Base-by-base conservation (phyloP, 352 stramenopile species). In the Phytophthora cactorum region DNA sequence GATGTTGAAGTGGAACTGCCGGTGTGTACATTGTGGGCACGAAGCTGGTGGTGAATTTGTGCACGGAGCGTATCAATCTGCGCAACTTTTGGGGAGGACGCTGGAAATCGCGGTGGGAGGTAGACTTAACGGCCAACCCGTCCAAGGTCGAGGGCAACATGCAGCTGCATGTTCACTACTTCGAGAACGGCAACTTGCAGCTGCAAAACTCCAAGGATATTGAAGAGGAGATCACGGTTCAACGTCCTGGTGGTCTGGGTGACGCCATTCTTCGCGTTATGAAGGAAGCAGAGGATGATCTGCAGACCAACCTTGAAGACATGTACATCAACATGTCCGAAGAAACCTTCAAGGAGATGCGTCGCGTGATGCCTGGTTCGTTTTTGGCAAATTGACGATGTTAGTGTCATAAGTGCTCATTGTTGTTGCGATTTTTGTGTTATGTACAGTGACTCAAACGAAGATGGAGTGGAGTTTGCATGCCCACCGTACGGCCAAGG, bases 261-360 rank as follows among this genome's bases (percentile, higher is more conserved):
- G 81, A 92, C 22, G 83, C 88, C 31, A 60, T 97, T 31, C 59
- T 93, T 29, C 61, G 77, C n/a, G 72, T 87, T 27, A 91, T 97
- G 74, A 89, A 92, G 60, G 75, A 86, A 39, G 75, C 86, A 5
- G 90, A 97, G 62, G 86, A 97, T 66, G 72, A 89, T 32, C 58
- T 98, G 55, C 91, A 98, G 61, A 88, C 69, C 58, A 89, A 94
- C 31, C 77, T 98, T 14, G 92, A 96, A 68, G 92, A 98, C 62
- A 97, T 98, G 89, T 97, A 97, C 77, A 94, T 92, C 63, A 97
- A 96, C 69, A 98, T 98, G 92, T 97, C 90, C 31, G 84, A 97
- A 58, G 89, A 98, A 66, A 97, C 93, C 7, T 97, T 98, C 68
- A 97, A 97, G 73, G 91, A 96, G 63, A 98, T 99, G 89, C 89